A percentile compares a stretch with the other conserved stretches of the same genome.
Evolutionary conservation across 1,139 yeast species (phyloP).

Genomic region (Magnusiomyces paraingens): DNA sequence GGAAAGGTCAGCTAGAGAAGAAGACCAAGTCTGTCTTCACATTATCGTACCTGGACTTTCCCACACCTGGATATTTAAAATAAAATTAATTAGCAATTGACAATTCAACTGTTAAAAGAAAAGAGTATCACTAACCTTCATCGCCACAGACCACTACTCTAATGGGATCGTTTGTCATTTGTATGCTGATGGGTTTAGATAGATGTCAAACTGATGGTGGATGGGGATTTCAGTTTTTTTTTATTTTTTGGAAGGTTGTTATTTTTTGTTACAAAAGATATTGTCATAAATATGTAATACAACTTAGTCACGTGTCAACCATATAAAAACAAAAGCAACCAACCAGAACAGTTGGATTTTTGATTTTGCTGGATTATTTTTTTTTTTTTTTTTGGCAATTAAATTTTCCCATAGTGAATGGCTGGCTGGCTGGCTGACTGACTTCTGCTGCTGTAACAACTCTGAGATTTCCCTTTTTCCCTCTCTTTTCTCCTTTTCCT

Average conservation of each 20-base stretch:
- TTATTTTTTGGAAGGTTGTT: no score
- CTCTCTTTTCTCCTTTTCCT: not conserved
- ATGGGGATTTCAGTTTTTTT: no score
- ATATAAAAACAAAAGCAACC: not conserved
- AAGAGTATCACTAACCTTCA: conserved; percentile 44
- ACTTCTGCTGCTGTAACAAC: not conserved
- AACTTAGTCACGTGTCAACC: not conserved
- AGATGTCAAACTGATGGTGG: no score
- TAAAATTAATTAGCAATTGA: not conserved
- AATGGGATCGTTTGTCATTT: conserved; percentile 36
- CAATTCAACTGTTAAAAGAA: not conserved
- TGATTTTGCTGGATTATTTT: not conserved
- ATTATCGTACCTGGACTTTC: conserved; percentile 47
- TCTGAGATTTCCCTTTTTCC: not conserved
- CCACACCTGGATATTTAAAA: conserved; percentile 45
- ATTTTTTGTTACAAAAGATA: no score
- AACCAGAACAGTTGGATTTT: conserved; percentile 6
- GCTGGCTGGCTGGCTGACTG: no score
- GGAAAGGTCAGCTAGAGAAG: not conserved
- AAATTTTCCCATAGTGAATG: no score
- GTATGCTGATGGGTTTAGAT: not conserved
- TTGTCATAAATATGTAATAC: no score
- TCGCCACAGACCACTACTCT: conserved; percentile 94
- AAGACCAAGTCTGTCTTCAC: no score
- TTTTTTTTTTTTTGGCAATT: not conserved